These are phyloP conservation scores for Solanum arcanum DNA, from an alignment of 257 asterid species.

Conservation along the genomic window DNA sequence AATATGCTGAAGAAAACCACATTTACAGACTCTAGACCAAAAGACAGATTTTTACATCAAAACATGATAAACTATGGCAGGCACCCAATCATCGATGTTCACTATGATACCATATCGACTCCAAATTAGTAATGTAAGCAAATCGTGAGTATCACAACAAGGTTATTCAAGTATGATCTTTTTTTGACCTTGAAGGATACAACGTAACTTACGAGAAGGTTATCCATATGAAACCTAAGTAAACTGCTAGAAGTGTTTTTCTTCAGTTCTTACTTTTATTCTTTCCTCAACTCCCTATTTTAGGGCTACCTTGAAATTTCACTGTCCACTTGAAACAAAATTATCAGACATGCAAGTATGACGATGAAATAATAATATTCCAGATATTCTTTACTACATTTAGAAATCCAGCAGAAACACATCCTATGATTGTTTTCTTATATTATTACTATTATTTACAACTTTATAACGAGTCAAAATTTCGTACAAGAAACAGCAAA, in stretches of 20 bases:
- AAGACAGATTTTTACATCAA: neutral
- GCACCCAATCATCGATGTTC: neutral
- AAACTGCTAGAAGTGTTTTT: neutral
- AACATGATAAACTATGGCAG: neutral
- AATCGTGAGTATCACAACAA: neutral
- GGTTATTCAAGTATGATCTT: neutral
- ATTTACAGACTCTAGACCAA: neutral
- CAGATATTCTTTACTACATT: neutral
- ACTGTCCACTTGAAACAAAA: neutral
- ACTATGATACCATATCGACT: neutral
- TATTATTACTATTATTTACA: neutral
- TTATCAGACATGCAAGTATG: neutral
- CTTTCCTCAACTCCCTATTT: neutral
- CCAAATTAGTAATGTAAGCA: neutral
- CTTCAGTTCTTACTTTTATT: neutral
- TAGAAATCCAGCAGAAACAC: neutral
- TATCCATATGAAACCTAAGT: neutral
- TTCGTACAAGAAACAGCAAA: neutral
- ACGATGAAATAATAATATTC: neutral
- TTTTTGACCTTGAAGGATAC: neutral
- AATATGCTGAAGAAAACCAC: neutral
- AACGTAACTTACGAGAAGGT: neutral
- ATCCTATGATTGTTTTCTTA: neutral
- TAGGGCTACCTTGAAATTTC: neutral
- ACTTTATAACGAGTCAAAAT: neutral